A percentile compares a stretch with the other conserved stretches of the same genome.
Evolutionary conservation across 2,329 filamentous ascomycete species (phyloP).

Genomic region (Trichoderma brevicompactum): DNA sequence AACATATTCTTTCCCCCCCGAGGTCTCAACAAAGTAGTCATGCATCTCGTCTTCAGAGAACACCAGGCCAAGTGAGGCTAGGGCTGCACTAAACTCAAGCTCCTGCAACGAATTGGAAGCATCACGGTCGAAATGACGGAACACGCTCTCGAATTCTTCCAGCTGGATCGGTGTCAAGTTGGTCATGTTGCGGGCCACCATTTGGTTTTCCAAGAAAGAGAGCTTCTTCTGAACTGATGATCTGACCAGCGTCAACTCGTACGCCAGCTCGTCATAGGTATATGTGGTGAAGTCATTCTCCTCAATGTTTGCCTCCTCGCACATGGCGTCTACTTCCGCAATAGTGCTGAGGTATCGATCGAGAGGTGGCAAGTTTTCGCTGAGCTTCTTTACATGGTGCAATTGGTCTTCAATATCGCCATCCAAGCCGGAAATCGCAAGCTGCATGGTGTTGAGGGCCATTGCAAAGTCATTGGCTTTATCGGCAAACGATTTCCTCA

Average conservation of each 20-base stretch:
- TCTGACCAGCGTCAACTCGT: constrained; percentile 90
- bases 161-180: constrained; percentile 97
- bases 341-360: constrained; percentile 91
- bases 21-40: constrained; percentile 88
- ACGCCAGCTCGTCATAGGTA: constrained; percentile 93
- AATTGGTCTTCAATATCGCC: constrained; percentile 96
- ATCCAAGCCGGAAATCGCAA: constrained; percentile 95
- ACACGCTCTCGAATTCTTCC: constrained; percentile 98
- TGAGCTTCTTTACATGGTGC: constrained; percentile 81
- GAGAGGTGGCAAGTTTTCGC: constrained; percentile 84
- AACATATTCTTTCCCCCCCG: constrained; percentile 75
- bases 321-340: constrained; percentile 82
- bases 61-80: constrained; percentile 92
- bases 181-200: constrained; percentile 97
- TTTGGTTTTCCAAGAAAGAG: constrained; percentile 95
- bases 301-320: constrained; percentile 95
- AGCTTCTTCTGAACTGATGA: constrained; percentile 95
- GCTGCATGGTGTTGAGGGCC: constrained; percentile 90
- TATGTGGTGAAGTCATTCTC: constrained; percentile 99
- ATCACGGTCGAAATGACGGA: constrained; percentile 96
- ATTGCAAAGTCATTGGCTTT: constrained; percentile 98
- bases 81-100: constrained; percentile 91
- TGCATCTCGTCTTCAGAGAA: constrained; percentile 99
- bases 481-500: constrained; percentile 91
- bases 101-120: constrained; percentile 88